Percentiles rank a stretch among this genome's conserved stretches.
These are phyloP conservation scores for Ogataea sp. DNA, from an alignment of 805 yeast genomes.

Conservation along the genomic window DNA sequence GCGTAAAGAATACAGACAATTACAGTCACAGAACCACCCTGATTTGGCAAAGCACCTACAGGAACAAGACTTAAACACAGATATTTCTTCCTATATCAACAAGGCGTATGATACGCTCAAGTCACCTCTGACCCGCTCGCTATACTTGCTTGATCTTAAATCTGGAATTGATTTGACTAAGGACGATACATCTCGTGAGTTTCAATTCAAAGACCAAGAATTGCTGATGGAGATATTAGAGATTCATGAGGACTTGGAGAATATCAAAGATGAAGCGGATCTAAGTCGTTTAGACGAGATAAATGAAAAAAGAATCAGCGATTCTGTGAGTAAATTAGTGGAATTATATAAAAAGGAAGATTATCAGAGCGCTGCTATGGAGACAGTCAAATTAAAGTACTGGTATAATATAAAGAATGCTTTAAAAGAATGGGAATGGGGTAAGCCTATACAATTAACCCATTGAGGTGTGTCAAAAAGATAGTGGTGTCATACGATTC, in stretches of 20 bases:
- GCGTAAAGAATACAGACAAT: conserved; percentile 63
- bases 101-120: conserved; percentile 67
- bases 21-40: conserved; percentile 79
- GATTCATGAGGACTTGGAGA: conserved; percentile 75
- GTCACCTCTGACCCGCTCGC: conserved; percentile 66
- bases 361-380: conserved; percentile 52
- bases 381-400: conserved; percentile 69
- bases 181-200: conserved; percentile 44
- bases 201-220: conserved; percentile 33
- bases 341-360: conserved; percentile 37
- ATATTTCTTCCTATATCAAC: conserved; percentile 51
- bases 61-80: conserved; percentile 11
- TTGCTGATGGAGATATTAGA: conserved; percentile 73
- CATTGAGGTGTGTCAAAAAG: conserved; percentile 28
- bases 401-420: conserved; percentile 75
- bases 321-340: conserved; percentile 36
- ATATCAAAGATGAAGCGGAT: conserved; percentile 52
- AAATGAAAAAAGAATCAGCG: conserved; percentile 48
- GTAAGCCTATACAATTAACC: conserved; percentile 55
- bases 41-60: conserved; percentile 38
- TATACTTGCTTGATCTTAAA: conserved; percentile 39
- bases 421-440: conserved; percentile 71
- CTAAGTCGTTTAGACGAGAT: conserved; percentile 41
- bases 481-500: too few relatives aligned
- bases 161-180: conserved; percentile 46